Evolutionary conservation across 192 early-diverging fungal genomes (phyloP), one percentile per base, ranked within the genome.

Genomic region (Podila epigama): DNA sequence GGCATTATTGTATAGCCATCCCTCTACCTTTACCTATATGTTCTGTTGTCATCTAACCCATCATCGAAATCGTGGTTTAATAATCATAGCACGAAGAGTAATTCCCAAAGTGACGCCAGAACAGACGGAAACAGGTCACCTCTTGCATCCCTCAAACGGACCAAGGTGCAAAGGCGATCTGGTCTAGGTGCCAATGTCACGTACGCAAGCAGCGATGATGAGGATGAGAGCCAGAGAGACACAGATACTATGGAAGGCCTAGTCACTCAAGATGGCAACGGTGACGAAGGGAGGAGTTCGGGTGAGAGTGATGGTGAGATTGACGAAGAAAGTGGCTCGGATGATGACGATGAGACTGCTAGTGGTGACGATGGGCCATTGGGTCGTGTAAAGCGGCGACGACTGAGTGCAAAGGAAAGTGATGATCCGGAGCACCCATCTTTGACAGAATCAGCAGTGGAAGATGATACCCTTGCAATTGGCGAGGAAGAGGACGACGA

Each of bases 261-360:
- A 7, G 57, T n/a, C 11, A 35, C 55, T 53, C 51, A 39, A 39
- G 31, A 42, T 51, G 57, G 67, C 25, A 39, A 75, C 41, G 12
- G 20, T 40, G 50, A 71, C 11, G 61, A 52, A 1, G 42, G 34
- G 2, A 37, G 11, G 20, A 58, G 39, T 15, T 64, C 37, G 29
- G 65, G 64, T 8, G 67, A 70, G 5, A 72, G 71, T 15, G 81
- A 79, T n/a, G 65, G 75, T 11, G 85, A 84, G 13, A 80, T 88
- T 54, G 82, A 68, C 15, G 81, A 84, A 13, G 67, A 81, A 34
- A 81, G 66, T 54, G 68, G 68, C 9, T 82, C 82, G 37, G 79
- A 84, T 52, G 70, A 81, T 16, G 58, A 59, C 4, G 84, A 64
- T 3, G 53, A 79, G 27, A 80, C 67, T 52, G 57, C 71, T 11